A percentile compares a stretch with the other conserved stretches of the same genome.
Conservation (phyloP, 495 filamentous ascomycete genomes). For the Friedmanniomyces simplex region DNA sequence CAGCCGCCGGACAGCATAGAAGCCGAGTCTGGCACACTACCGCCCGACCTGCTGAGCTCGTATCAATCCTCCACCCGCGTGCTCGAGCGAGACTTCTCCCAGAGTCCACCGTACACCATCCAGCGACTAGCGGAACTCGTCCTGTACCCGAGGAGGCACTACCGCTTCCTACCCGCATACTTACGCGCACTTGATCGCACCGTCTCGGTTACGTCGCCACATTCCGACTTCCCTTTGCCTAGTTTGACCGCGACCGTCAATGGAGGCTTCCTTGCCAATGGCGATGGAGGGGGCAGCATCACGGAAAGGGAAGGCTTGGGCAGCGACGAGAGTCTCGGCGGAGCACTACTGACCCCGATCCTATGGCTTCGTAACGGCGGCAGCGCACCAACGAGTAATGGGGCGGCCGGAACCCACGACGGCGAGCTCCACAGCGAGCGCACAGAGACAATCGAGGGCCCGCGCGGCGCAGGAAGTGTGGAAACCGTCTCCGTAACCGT, state of each 20-base stretch:
- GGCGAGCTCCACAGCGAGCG: conserved; percentile 53
- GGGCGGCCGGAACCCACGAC: conserved; percentile 21
- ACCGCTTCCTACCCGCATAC: conserved; percentile 68
- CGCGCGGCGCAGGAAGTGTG: conserved; percentile 57
- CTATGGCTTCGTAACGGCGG: conserved; percentile 57
- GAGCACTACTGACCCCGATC: conserved; percentile 86
- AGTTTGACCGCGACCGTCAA: conserved; percentile 35
- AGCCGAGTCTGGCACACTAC: conserved; percentile 37
- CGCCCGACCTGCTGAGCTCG: conserved; percentile 51
- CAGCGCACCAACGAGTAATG: conserved; percentile 18
- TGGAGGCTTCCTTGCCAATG: conserved; percentile 32
- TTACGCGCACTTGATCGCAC: conserved; percentile 86
- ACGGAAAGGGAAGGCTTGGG: conserved; percentile 40
- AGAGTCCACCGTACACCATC: conserved; percentile 79
- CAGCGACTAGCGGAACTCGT: conserved; percentile 92
- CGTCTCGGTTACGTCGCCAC: conserved; percentile 76
- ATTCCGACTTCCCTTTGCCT: conserved; percentile 72
- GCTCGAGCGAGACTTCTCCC: conserved; percentile 56
- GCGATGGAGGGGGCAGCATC: conserved; percentile 23
- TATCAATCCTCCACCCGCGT: conserved; percentile 55
- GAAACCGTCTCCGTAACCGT: conserved; percentile 61
- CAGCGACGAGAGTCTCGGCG: conserved; percentile 80
- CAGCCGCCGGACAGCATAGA: conserved; percentile 20
- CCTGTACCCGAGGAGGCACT: conserved; percentile 63
- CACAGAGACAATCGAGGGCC: conserved; percentile 60